These are phyloP conservation scores for Cladosporium sp. DNA, from an alignment of 2,329 filamentous ascomycete genomes.

Conservation along the genomic window DNA sequence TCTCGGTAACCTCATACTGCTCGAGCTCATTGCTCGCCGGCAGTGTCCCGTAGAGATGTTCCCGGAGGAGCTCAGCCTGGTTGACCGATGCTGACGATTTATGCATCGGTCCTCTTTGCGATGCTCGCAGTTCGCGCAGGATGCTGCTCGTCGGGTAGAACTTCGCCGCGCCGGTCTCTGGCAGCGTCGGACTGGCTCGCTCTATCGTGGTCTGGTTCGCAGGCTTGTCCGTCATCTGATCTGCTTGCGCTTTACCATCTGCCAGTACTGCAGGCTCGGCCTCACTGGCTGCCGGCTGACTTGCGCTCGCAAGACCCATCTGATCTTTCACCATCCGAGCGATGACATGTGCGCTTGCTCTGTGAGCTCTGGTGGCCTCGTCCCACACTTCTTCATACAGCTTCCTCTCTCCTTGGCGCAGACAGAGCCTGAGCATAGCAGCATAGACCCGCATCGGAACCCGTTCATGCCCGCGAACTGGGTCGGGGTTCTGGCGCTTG, in stretches of 20 bases:
- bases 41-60: conserved; percentile 25
- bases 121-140: conserved; percentile 8
- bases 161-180: background rate
- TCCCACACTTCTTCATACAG: conserved; percentile 26
- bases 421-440: conserved; percentile 29
- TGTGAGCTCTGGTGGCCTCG: conserved; percentile 22
- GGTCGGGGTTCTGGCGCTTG: background rate
- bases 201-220: background rate
- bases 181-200: background rate
- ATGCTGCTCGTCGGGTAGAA: conserved; percentile 6
- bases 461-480: conserved; percentile 18
- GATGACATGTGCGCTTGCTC: conserved; percentile 2
- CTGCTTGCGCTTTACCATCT: background rate
- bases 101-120: background rate
- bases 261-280: background rate
- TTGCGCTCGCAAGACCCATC: background rate
- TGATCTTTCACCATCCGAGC: conserved; percentile 23
- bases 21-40: conserved; percentile 22
- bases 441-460: conserved; percentile 26
- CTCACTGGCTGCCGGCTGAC: background rate
- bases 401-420: conserved; percentile 19
- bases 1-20: conserved; percentile 27
- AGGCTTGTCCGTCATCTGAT: background rate
- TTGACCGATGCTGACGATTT: background rate
- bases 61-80: conserved; percentile 13